Conservation (phyloP, 1,284 basidiomycete genomes). For the Coniferiporia sulphurascens region DNA sequence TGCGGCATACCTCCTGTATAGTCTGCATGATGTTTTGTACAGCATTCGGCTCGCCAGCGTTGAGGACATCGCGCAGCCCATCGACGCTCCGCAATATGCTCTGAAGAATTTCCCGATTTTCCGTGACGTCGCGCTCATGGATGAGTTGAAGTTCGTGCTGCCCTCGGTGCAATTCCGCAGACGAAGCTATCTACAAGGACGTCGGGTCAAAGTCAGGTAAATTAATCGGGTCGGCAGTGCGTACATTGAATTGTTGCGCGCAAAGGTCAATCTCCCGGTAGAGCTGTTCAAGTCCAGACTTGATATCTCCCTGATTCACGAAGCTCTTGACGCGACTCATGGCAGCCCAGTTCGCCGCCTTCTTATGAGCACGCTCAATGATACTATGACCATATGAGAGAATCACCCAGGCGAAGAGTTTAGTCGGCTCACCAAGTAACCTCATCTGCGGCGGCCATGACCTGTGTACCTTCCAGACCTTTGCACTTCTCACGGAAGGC, state of each 20-base stretch:
- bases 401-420: neutral
- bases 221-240: neutral
- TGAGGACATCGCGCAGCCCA: constrained; percentile 29
- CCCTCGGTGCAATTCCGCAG: constrained; percentile 27
- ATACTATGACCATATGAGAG: constrained; percentile 25
- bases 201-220: neutral
- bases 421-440: constrained; percentile 30
- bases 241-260: constrained; percentile 19
- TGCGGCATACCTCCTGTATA: constrained; percentile 34
- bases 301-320: constrained; percentile 35
- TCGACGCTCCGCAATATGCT: constrained; percentile 30
- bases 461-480: constrained; percentile 31
- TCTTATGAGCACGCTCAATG: constrained; percentile 30
- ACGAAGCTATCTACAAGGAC: constrained; percentile 28
- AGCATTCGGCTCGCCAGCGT: neutral
- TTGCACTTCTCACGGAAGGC: constrained; percentile 31
- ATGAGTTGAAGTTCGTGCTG: constrained; percentile 26
- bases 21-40: constrained; percentile 37
- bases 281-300: constrained; percentile 34
- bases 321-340: constrained; percentile 35
- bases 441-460: constrained; percentile 32
- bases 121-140: constrained; percentile 32
- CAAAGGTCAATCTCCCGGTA: constrained; percentile 35
- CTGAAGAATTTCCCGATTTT: constrained; percentile 36
- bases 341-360: constrained; percentile 34